Conservation (phyloP, 306 rosid genomes). For the Acacia crassicarpa region DNA sequence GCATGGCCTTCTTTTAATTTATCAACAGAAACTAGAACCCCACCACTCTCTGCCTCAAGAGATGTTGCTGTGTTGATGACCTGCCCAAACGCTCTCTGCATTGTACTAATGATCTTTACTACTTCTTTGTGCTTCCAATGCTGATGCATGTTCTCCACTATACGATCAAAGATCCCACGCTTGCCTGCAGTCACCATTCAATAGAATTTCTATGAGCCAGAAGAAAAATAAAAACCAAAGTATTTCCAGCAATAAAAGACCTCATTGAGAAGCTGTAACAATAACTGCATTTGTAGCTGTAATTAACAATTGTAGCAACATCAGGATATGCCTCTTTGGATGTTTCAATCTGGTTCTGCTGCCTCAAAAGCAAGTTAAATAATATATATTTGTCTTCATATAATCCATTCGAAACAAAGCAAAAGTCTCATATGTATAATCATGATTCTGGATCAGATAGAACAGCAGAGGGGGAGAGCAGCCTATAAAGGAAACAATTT, state of each 20-base stretch:
- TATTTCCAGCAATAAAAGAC: background rate
- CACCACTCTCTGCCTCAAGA: constrained; percentile 82
- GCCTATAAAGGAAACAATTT: background rate
- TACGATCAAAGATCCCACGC: constrained; percentile 83
- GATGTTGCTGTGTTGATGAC: constrained; percentile 64
- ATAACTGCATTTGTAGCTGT: background rate
- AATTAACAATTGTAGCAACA: background rate
- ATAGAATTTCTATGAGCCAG: constrained; percentile 8
- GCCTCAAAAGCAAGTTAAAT: background rate
- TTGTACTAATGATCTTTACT: constrained; percentile 76
- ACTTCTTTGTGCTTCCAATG: constrained; percentile 93
- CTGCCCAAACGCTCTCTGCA: constrained; percentile 60
- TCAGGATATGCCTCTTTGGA: background rate
- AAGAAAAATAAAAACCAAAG: background rate
- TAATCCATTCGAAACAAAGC: background rate
- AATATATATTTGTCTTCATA: background rate
- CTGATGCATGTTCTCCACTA: constrained; percentile 78
- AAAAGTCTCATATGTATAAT: background rate
- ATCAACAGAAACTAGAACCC: constrained; percentile 74
- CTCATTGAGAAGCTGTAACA: background rate
- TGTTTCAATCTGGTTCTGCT: background rate
- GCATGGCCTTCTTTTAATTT: constrained; percentile 77
- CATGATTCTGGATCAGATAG: background rate
- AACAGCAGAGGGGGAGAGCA: background rate
- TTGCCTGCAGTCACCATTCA: constrained; percentile 58